Evolutionary conservation across 169 alveolate species (phyloP), one percentile per base, ranked within the genome.

Genomic region (Plasmodium knowlesi): DNA sequence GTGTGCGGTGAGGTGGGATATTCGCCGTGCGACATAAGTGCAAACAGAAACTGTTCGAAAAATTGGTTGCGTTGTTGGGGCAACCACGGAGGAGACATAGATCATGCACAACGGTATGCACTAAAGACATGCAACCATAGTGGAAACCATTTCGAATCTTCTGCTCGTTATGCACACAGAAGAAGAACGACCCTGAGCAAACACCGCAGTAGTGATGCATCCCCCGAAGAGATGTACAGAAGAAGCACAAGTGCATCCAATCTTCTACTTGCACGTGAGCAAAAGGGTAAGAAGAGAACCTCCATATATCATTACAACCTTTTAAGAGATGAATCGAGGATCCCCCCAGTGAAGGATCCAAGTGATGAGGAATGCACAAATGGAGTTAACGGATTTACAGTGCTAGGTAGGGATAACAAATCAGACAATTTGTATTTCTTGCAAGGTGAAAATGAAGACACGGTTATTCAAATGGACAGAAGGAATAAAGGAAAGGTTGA

Each of bases 271-370:
- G n/a, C 30, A 67, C 76, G 76, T 67, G 76, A 25, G n/a, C 76
- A 25, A 67, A 67, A 22, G 30, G 37, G 37, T 19, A 67, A 67
- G 25, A 22, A n/a, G 70, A 41, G 57, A 28, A 79, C 84, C 22
- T 79, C 84, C 39, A 79, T 79, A 79, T 79, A 79, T 41, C 84
- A 79, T 54, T 79, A 79, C 50, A 79, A 43, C 6, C 14, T 41
- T 2, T 41, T 79, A 22, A 79, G 32, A 14, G 54, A 4, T 32
- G 70, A 67, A 67, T 25, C 76, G 30, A 25, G 6, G 12, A 12
- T 9, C 14, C 1, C 14, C 5, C 76, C 76, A 28, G 1, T 67
- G n/a, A 28, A 8, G 34, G 5, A 67, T n/a, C 14, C 30, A 16
- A 67, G 5, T 19, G 30, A 37, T 14, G 70, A 25, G 50, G 32